Evolutionary conservation across 2,329 filamentous ascomycete species (phyloP).

Genomic region (Aspergillus sp.): DNA sequence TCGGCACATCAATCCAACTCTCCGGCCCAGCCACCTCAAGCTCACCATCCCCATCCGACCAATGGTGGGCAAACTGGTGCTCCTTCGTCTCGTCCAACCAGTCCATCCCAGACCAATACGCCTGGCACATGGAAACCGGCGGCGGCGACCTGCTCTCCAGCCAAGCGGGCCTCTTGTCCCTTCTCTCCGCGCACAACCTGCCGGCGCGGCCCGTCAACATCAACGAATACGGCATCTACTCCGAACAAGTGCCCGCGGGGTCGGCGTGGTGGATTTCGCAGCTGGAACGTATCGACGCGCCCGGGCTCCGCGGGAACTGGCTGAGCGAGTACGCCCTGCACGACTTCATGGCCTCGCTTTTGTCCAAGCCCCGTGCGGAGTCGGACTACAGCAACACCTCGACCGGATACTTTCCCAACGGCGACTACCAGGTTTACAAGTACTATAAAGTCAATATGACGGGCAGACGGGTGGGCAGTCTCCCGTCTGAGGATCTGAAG

Average conservation of each 20-base stretch:
- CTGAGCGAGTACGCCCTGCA: slow-evolving; percentile 32
- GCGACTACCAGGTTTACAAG: slow-evolving; percentile 40
- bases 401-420: slow-evolving; percentile 31
- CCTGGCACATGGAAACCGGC: slow-evolving; percentile 35
- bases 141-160: slow-evolving; percentile 21
- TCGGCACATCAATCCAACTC: slow-evolving; percentile 15
- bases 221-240: slow-evolving; percentile 39
- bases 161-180: slow-evolving; percentile 14
- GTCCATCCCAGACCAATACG: slow-evolving; percentile 36
- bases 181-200: slow-evolving; percentile 21
- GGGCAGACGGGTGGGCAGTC: slow-evolving; percentile 30
- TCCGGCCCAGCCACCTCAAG: slow-evolving; percentile 32
- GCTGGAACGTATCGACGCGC: slow-evolving; percentile 30
- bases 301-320: slow-evolving; percentile 41
- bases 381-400: slow-evolving; percentile 16
- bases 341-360: slow-evolving; percentile 37
- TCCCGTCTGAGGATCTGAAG: slow-evolving; percentile 23
- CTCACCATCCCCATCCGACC: slow-evolving; percentile 22
- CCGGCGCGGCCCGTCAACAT: slow-evolving; percentile 34
- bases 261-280: slow-evolving; percentile 40
- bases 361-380: slow-evolving; percentile 23
- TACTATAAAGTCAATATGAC: slow-evolving; percentile 41
- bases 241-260: slow-evolving; percentile 34
- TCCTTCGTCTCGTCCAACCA: slow-evolving; percentile 26
- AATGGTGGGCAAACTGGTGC: slow-evolving; percentile 36